These are phyloP conservation scores for Phytophthora pinifolia DNA, from an alignment of 352 stramenopile genomes.

Conservation along the genomic window DNA sequence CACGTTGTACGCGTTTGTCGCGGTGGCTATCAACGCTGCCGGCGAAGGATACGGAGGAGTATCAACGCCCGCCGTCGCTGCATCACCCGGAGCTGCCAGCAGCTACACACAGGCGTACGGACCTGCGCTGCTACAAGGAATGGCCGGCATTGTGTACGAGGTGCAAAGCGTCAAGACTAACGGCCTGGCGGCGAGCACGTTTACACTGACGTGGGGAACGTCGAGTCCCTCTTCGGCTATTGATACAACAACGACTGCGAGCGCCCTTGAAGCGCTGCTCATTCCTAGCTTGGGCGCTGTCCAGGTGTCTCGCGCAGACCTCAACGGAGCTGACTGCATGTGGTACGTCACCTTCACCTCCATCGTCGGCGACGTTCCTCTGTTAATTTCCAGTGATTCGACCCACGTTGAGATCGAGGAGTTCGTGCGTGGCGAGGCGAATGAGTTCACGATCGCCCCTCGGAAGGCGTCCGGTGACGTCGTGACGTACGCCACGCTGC, in stretches of 20 bases:
- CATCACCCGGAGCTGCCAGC: constrained; percentile 87
- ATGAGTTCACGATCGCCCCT: constrained; percentile 95
- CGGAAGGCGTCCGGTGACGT: constrained; percentile 91
- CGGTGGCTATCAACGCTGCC: constrained; percentile 91
- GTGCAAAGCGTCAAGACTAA: constrained; percentile 89
- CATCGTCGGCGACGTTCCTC: constrained; percentile 76
- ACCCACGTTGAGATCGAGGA: constrained; percentile 71
- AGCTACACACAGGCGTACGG: constrained; percentile 90
- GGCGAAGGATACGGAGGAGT: constrained; percentile 86
- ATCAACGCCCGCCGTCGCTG: constrained; percentile 91
- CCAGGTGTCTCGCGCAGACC: constrained; percentile 53
- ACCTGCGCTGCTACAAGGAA: constrained; percentile 83
- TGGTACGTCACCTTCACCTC: constrained; percentile 90
- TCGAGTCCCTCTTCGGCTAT: constrained; percentile 43
- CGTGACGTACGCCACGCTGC: constrained; percentile 85
- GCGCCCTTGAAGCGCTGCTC: constrained; percentile 45
- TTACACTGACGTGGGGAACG: constrained; percentile 53
- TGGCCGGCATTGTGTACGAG: constrained; percentile 95
- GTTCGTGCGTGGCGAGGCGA: constrained; percentile 93
- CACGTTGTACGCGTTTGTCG: constrained; percentile 92
- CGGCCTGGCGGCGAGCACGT: constrained; percentile 34
- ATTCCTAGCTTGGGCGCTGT: constrained; percentile 50
- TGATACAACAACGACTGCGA: constrained; percentile 39
- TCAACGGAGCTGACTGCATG: constrained; percentile 53
- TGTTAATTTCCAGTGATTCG: constrained; percentile 55